phyloP scores from a whole-genome alignment of 2,329 filamentous ascomycete species.

The Trichoderma breve region DNA sequence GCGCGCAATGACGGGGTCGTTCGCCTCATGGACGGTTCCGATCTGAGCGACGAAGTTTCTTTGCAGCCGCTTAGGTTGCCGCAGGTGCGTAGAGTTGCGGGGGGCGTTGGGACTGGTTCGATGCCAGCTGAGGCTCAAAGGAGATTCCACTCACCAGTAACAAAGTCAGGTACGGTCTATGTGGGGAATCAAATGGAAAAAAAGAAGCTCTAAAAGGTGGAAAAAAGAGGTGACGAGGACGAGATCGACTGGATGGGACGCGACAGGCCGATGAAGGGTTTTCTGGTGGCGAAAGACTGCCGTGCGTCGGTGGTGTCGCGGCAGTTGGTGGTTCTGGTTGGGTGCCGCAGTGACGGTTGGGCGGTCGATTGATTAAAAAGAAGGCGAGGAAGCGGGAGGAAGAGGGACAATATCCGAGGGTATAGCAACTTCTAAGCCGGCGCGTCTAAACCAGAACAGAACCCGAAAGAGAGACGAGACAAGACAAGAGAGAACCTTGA shows the following conservation, averaged over 20 bases:
- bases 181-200: conserved; percentile 18
- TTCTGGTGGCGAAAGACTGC: conserved; percentile 12
- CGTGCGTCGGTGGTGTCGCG: conserved; percentile 16
- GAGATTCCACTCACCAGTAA: conserved; percentile 19
- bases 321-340: conserved; percentile 14
- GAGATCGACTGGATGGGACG: conserved; percentile 15
- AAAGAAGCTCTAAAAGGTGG: conserved; percentile 14
- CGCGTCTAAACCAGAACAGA: conserved; percentile 39
- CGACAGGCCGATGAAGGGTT: conserved; percentile 13
- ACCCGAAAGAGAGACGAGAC: conserved; percentile 28
- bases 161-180: conserved; percentile 19
- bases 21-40: background rate
- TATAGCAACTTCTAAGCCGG: conserved; percentile 39
- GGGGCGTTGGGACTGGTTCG: background rate
- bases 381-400: conserved; percentile 29
- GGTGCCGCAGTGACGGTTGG: conserved; percentile 19
- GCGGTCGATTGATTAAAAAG: conserved; percentile 26
- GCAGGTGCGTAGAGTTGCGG: background rate
- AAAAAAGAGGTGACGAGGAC: background rate
- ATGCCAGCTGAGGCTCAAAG: conserved; percentile 8
- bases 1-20: background rate
- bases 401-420: conserved; percentile 22
- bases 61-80: background rate
- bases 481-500: conserved; percentile 15
- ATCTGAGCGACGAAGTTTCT: background rate